Conservation (phyloP, 345 rosid genomes). For the Citrus australasica region DNA sequence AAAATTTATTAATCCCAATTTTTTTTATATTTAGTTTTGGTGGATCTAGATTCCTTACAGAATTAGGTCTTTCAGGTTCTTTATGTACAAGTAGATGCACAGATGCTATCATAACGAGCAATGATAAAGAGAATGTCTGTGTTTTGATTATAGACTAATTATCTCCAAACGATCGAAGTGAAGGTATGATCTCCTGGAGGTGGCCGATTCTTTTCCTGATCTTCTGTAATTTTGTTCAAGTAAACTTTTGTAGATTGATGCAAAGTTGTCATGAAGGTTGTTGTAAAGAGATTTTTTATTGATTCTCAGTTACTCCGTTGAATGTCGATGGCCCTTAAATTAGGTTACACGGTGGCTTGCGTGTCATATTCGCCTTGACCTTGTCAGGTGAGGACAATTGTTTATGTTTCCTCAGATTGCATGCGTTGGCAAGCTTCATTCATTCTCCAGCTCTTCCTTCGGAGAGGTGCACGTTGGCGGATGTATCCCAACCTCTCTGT, state of each 20-base stretch:
- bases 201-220: neutral
- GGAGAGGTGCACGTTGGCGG: neutral
- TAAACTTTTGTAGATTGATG: too few relatives aligned
- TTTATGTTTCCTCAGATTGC: neutral
- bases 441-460: neutral
- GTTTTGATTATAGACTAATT: neutral
- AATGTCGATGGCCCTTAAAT: too few relatives aligned
- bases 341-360: too few relatives aligned
- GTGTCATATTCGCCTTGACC: too few relatives aligned
- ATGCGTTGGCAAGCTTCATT: neutral
- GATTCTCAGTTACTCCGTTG: neutral
- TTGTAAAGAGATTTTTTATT: neutral
- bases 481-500: neutral
- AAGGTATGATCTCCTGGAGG: neutral
- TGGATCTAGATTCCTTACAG: neutral
- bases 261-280: neutral
- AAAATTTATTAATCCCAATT: neutral
- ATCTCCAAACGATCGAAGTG: neutral
- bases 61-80: neutral
- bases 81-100: neutral
- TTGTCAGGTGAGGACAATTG: too few relatives aligned
- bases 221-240: neutral
- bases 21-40: neutral
- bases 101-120: neutral
- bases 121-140: neutral